Base-by-base conservation (phyloP, 2,329 filamentous ascomycete species). In the Claviceps sp. region DNA sequence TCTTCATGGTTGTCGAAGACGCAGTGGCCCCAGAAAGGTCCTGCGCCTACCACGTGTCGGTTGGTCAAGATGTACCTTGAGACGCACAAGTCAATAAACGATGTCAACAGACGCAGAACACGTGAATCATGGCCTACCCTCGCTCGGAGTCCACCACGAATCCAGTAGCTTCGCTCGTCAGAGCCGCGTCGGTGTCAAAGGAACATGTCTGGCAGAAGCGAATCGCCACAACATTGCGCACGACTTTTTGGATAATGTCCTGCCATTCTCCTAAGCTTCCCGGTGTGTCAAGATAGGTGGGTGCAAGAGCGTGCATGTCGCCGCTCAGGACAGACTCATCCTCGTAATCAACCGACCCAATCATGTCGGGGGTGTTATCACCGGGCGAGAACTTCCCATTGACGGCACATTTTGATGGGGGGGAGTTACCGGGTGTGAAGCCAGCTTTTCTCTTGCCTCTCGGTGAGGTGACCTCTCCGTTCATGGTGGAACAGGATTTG, bases 1-100 rank as follows among this genome's bases (percentile, higher is more conserved):
- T 94, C 78, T 59, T 98, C 93, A 68, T 98, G 93, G 65, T 98
- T 98, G 68, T 98, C 94, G 67, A 98, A 98, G 59, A 98, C 90
- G 65, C 87, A 90, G 71, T 95, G 96, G 47, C 93, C 93, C 85
- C 91, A 97, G 70, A 98, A 98, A 1, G 93, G 93, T 1, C 93
- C 93, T 1, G 93, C 79, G 57, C 93, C 89, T 43, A 97, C 93
- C 37, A 98, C 93, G 71, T 98, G 93, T 54, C 87, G 80, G 66
- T 93, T 93, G 11, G 87, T 93, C 66, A 93, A 70, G 61, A 93
- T 91, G 65, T 90, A 89, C 60, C 77, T 77, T 56, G 47, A 49
- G 9, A 20, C 9, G n/a, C 30, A 18, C 5, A 34, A 34, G 34
- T 50, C 37, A 50, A 18, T 30, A 37, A 9, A 42, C 30, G 16